phyloP scores from a whole-genome alignment of 805 yeast species.

The Kuraishia piskuri region DNA sequence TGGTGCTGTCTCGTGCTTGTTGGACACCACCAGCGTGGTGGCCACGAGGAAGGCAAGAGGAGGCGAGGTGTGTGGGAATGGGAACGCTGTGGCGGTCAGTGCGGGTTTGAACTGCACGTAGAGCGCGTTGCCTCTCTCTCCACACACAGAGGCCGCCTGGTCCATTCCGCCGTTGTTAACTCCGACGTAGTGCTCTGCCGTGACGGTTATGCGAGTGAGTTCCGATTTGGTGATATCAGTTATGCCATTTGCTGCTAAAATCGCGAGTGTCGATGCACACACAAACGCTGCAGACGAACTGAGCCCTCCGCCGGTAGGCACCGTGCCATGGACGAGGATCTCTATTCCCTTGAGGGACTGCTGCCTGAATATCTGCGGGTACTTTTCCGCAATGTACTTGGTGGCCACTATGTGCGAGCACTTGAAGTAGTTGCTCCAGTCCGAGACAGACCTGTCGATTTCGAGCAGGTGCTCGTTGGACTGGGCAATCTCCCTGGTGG shows the following conservation, averaged over 20 bases:
- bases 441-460: conserved; percentile 40
- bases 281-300: conserved; percentile 69
- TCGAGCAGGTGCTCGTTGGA: conserved; percentile 31
- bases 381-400: conserved; percentile 26
- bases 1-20: conserved; percentile 66
- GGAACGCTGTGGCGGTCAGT: conserved; percentile 43
- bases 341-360: conserved; percentile 37
- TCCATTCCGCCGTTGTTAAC: conserved; percentile 79
- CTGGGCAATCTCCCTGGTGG: conserved; percentile 25
- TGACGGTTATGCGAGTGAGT: conserved; percentile 51
- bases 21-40: conserved; percentile 52
- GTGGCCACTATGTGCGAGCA: conserved; percentile 58
- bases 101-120: conserved; percentile 54
- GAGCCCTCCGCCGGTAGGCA: conserved; percentile 67
- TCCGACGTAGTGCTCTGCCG: conserved; percentile 64
- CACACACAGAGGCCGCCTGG: conserved; percentile 64
- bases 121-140: conserved; percentile 48
- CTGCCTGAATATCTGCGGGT: conserved; percentile 2
- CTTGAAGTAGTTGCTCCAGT: conserved; percentile 65
- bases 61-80: conserved; percentile 38
- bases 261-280: conserved; percentile 52
- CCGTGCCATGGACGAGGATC: conserved; percentile 50
- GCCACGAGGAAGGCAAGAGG: conserved; percentile 49
- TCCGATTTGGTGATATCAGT: conserved; percentile 30
- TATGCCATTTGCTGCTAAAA: conserved; percentile 44